phyloP scores from a whole-genome alignment of 2,329 filamentous ascomycete species.

The Amauroascus niger region DNA sequence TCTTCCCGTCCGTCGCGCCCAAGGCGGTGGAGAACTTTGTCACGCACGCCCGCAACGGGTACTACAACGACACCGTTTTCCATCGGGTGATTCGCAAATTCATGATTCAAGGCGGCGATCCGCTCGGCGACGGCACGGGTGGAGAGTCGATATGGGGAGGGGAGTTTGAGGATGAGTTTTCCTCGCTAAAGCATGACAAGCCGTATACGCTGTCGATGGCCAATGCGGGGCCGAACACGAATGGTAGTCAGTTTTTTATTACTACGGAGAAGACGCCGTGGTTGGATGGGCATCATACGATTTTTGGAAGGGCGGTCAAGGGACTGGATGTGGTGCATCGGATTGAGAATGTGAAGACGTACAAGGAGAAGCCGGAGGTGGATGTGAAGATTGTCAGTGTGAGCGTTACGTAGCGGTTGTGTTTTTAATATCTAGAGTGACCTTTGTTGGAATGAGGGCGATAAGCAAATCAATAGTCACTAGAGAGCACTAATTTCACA shows the following conservation, averaged over 20 bases:
- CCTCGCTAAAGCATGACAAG: conserved; percentile 82
- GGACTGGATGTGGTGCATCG: conserved; percentile 90
- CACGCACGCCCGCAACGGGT: conserved; percentile 76
- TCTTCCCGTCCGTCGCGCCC: conserved; percentile 87
- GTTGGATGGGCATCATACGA: conserved; percentile 92
- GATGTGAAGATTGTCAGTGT: conserved; percentile 98
- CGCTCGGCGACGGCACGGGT: conserved; percentile 77
- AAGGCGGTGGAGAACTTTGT: conserved; percentile 97
- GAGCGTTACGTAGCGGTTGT: conserved; percentile 19
- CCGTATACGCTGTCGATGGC: conserved; percentile 97
- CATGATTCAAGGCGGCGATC: conserved; percentile 87
- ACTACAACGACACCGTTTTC: conserved; percentile 97
- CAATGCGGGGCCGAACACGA: conserved; percentile 90
- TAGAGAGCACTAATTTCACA: neutral
- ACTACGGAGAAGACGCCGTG: conserved; percentile 96
- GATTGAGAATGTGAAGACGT: conserved; percentile 83
- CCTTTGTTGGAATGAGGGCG: no score
- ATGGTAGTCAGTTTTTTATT: conserved; percentile 96
- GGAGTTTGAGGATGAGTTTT: conserved; percentile 90
- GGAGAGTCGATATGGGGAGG: conserved; percentile 89
- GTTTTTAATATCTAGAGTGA: neutral
- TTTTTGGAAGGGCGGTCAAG: conserved; percentile 83
- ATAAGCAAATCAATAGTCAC: no score
- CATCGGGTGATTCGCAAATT: conserved; percentile 96
- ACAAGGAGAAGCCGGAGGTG: conserved; percentile 88